Evolutionary conservation across 2,329 filamentous ascomycete genomes (phyloP), one percentile per base, ranked within the genome.

Genomic region (Aplosporella prunicola): DNA sequence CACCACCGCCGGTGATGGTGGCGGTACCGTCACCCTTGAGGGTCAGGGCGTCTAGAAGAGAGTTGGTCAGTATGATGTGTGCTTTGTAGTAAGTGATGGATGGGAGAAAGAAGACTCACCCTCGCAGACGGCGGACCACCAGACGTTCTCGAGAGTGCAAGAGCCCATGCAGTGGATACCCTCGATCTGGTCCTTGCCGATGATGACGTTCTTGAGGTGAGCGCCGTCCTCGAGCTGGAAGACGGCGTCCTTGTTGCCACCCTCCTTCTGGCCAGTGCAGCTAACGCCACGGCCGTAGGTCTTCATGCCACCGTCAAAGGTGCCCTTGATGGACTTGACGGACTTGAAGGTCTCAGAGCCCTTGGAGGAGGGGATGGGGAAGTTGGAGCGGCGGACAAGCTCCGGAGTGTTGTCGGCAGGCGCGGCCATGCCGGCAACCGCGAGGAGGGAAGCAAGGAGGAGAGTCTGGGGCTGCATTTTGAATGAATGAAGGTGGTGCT

Each of bases 151-250:
- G 23, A 69, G 53, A 14, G 62, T 67, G 55, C 68, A 71, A 24
- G 60, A 55, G 20, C 66, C 68, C 40, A 61, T 50, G 55, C 69
- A 72, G 56, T 72, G 68, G 20, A 72, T 62, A 41, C 63, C 69
- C 51, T 70, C 69, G 18, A 63, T 60, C 47, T 71, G 62, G 43
- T 64, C 61, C 32, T 61, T 59, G 17, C 70, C 69, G 41, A 73
- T 73, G 54, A 74, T 72, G 53, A 64, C 69, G 50, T 73, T 73
- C 47, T 62, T 64, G 25, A 74, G 57, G 14, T 65, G 68, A 15
- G 63, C 70, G 18, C 69, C 69, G 32, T 63, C 55, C 50, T 66
- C 58, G 34, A 74, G 57, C 41, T 68, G 57, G 61, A 74, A 74
- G 51, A 73, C 68, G 31, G 70, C 66, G 34, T 69, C 37, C 60